Evolutionary conservation across 345 rosid genomes (phyloP).

Genomic region (Hypericum androsaemum): DNA sequence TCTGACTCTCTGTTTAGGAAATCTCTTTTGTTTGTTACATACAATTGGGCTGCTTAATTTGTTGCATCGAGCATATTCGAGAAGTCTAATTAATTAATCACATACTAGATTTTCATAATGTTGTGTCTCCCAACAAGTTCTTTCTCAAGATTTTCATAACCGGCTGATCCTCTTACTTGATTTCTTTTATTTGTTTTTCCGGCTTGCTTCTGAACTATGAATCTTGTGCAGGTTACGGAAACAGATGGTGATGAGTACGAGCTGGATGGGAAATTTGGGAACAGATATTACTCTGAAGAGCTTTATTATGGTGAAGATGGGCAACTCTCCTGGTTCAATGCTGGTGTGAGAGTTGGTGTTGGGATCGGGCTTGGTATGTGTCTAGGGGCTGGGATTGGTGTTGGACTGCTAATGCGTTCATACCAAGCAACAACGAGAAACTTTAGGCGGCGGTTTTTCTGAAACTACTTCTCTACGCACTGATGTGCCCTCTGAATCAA

Average conservation of each 20-base stretch:
- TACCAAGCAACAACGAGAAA: constrained; percentile 90
- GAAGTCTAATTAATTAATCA: no score
- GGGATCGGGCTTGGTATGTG: constrained; percentile 97
- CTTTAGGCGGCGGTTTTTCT: constrained; percentile 78
- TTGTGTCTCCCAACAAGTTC: no score
- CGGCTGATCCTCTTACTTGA: no score
- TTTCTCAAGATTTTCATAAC: no score
- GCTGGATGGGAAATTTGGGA: constrained; percentile 45
- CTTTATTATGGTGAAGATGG: constrained; percentile 77
- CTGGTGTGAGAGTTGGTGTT: constrained; percentile 92
- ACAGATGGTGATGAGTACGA: constrained; percentile 43
- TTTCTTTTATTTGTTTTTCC: no score
- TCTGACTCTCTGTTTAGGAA: no score
- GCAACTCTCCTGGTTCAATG: constrained; percentile 83
- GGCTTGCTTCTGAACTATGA: constrained; percentile 1
- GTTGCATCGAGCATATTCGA: no score
- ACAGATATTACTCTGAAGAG: constrained; percentile 40
- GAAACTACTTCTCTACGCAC: constrained; percentile 13
- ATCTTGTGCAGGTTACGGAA: constrained; percentile 35
- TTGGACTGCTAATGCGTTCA: constrained; percentile 88
- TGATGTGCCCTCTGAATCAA: constrained; percentile 1
- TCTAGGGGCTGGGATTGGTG: constrained; percentile 80
- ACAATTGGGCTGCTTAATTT: no score
- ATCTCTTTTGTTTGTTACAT: no score
- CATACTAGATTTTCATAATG: no score